Base-by-base conservation (phyloP, 176 grass and related monocot genomes). In the Areca catechu region DNA sequence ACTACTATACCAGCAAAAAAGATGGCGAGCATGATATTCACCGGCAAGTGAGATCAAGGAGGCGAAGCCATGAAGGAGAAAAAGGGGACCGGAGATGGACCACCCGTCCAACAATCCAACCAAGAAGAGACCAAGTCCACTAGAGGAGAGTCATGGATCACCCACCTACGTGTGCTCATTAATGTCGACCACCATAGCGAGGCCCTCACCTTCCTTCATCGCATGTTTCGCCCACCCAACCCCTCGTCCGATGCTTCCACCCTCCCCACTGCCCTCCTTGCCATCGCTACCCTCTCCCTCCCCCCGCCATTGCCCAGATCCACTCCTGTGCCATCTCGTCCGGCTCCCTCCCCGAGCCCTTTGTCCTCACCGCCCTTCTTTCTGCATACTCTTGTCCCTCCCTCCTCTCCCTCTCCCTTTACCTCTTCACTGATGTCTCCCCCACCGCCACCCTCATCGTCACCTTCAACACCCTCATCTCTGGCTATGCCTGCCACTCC, bases 381-480 rank as follows among this genome's bases (percentile, higher is more conserved):
- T 57, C 70, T 9, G 48, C 74, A 25, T 85, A 85, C 62, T 84
- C 77, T 0, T 74, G 77, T 66, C 77, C 85, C 53, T 49, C 70
- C 74, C 58, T 49, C 50, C 77, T 89, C 65, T 70, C 53, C 9
- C 58, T 67, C 74, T 77, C 77, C 66, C 77, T 49, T 70, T 61
- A 49, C 4, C 63, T 66, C 63, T 48, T 66, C 49, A 49, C 51
- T 22, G 48, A 51, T 4, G 23, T 66, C 30, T 15, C 67, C n/a
- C 62, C 77, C 3, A 58, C 50, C 16, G 30, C 74, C 50, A 77
- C 73, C 48, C 69, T 65, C 10, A 69, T 54, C 64, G 80, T 77
- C 0, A 81, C 81, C 24, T 89, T 78, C 74, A 85, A 89, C 74
- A 80, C 86, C 28, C 57, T 85, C 70, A 81, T 89, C 53, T 81